Conservation (phyloP, 78 protist genomes). For the Protostelium mycophagum region DNA sequence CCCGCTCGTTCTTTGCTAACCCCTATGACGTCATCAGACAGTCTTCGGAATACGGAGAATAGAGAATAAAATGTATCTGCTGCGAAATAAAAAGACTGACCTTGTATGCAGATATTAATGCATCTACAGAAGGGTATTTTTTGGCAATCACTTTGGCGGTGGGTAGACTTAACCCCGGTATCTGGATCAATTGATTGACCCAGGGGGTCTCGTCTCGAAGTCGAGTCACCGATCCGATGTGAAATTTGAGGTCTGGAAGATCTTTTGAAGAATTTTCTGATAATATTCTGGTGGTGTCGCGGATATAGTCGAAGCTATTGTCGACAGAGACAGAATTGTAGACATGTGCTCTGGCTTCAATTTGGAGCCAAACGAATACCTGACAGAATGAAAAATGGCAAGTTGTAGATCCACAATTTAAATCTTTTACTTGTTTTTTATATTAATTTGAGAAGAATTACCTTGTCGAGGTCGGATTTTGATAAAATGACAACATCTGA, state of each 20-base stretch:
- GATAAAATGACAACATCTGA: too few relatives aligned
- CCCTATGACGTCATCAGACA: background rate
- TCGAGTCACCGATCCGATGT: background rate
- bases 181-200: background rate
- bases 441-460: too few relatives aligned
- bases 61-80: too few relatives aligned
- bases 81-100: too few relatives aligned
- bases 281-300: background rate
- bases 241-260: too few relatives aligned
- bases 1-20: background rate
- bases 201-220: background rate
- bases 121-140: background rate
- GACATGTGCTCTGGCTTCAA: background rate
- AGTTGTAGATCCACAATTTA: background rate
- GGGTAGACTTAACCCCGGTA: background rate
- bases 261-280: background rate
- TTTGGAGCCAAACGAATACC: background rate
- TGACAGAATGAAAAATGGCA: background rate
- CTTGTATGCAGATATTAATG: background rate
- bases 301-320: background rate
- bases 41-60: too few relatives aligned
- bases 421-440: too few relatives aligned
- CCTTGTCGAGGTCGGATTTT: too few relatives aligned
- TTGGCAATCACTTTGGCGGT: background rate
- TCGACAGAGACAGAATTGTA: background rate